Evolutionary conservation across 169 alveolate species (phyloP).

Genomic region (Cryptosporidium meleagridis): DNA sequence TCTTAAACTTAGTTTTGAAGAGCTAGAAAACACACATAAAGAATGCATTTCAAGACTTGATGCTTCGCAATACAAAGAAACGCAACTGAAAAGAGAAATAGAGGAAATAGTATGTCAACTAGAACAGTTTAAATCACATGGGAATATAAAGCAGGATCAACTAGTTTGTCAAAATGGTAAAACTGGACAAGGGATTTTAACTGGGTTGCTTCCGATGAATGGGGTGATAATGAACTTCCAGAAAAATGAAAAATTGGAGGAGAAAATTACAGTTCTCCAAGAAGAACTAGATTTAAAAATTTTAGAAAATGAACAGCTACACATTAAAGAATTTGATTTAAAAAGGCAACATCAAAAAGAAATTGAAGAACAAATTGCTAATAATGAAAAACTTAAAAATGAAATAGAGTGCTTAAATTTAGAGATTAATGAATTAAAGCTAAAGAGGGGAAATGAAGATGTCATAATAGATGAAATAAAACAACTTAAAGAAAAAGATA

Average conservation of each 20-base stretch:
- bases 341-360: conserved; percentile 45
- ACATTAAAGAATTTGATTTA: conserved; percentile 72
- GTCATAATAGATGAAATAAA: neutral
- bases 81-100: conserved; percentile 32
- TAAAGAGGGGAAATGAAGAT: neutral
- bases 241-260: conserved; percentile 57
- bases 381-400: neutral
- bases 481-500: conserved; percentile 35
- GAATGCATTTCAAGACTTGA: conserved; percentile 30
- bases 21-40: conserved; percentile 7
- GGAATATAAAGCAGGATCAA: neutral
- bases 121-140: conserved; percentile 31
- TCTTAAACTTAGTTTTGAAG: neutral
- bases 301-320: conserved; percentile 76
- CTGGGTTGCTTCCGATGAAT: conserved; percentile 56
- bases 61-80: conserved; percentile 57
- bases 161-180: neutral
- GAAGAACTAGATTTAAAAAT: conserved; percentile 76
- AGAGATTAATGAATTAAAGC: conserved; percentile 16
- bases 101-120: conserved; percentile 48
- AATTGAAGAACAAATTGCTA: conserved; percentile 10
- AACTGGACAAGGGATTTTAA: conserved; percentile 31
- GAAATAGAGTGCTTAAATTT: conserved; percentile 2
- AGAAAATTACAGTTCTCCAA: conserved; percentile 60
- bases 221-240: conserved; percentile 27